Conservation (phyloP, 2,329 filamentous ascomycete species). For the Claviceps quebecensis region DNA sequence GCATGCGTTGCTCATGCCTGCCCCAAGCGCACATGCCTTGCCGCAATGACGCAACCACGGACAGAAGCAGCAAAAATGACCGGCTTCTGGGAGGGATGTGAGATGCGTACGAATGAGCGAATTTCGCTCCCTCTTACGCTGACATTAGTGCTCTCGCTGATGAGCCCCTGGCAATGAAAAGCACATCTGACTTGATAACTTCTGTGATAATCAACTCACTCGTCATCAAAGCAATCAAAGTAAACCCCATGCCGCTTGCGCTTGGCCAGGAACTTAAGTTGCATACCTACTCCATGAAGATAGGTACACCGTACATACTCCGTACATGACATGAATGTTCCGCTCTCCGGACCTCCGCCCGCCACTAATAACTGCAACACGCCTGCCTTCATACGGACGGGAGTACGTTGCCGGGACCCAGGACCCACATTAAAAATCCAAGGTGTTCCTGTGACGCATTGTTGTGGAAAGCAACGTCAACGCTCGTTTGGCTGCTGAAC, state of each 20-base stretch:
- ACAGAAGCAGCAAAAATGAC: not conserved
- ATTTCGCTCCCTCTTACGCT: not conserved
- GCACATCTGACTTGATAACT: too few species aligned
- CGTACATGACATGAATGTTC: not conserved
- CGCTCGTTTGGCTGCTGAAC: not conserved
- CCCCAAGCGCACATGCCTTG: not conserved
- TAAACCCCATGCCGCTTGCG: not conserved
- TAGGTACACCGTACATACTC: too few species aligned
- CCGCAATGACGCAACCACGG: not conserved
- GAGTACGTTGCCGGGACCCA: not conserved
- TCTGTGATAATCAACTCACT: too few species aligned
- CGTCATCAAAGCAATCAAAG: too few species aligned
- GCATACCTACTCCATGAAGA: not conserved
- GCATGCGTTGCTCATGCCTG: not conserved
- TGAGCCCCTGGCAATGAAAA: not conserved
- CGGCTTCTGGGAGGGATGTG: not conserved
- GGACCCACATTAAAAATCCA: not conserved
- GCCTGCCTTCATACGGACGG: not conserved
- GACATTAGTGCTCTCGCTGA: not conserved
- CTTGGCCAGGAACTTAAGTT: not conserved
- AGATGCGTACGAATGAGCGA: not conserved
- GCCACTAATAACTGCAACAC: not conserved
- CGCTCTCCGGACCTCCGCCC: not conserved
- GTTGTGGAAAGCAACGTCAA: not conserved
- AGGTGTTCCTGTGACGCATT: constrained; percentile 2